Evolutionary conservation across 805 yeast genomes (phyloP).

Genomic region (Sungouiozyma intestinalis): DNA sequence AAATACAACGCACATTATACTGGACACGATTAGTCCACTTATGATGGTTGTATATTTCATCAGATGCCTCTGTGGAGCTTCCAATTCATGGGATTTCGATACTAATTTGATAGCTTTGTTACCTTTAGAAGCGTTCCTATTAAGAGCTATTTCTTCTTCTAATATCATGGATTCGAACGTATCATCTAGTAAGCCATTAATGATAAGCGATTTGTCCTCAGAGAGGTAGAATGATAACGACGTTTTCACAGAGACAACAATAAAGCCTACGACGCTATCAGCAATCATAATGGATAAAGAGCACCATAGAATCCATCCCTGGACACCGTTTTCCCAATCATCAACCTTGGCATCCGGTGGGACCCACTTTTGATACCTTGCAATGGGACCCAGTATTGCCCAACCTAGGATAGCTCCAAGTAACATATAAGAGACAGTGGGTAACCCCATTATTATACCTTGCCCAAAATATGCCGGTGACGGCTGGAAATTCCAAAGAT

Average conservation of each 20-base stretch:
- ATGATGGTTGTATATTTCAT: constrained; percentile 41
- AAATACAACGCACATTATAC: constrained; percentile 55
- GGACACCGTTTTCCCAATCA: constrained; percentile 90
- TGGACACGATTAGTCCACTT: constrained; percentile 55
- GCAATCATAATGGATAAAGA: constrained; percentile 88
- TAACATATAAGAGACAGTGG: constrained; percentile 84
- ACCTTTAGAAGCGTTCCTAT: constrained; percentile 6
- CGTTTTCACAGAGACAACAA: constrained; percentile 46
- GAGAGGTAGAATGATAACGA: constrained; percentile 18
- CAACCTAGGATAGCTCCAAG: constrained; percentile 86
- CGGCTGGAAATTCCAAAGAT: constrained; percentile 85
- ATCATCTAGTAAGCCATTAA: constrained; percentile 21
- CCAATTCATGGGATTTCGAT: constrained; percentile 26
- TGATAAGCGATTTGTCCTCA: constrained; percentile 16
- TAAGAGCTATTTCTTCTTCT: constrained; percentile 25
- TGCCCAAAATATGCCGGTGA: constrained; percentile 97
- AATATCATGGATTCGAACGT: constrained; percentile 25
- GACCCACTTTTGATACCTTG: constrained; percentile 70
- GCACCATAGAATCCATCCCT: constrained; percentile 97
- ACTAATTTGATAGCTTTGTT: constrained; percentile 18
- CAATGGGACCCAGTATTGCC: constrained; percentile 81
- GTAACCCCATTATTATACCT: constrained; percentile 94
- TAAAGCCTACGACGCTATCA: constrained; percentile 75
- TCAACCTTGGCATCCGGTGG: constrained; percentile 62
- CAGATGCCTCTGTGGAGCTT: constrained; percentile 36